Conservation (phyloP, 257 asterid species). For the Dorcoceras hygrometricum region DNA sequence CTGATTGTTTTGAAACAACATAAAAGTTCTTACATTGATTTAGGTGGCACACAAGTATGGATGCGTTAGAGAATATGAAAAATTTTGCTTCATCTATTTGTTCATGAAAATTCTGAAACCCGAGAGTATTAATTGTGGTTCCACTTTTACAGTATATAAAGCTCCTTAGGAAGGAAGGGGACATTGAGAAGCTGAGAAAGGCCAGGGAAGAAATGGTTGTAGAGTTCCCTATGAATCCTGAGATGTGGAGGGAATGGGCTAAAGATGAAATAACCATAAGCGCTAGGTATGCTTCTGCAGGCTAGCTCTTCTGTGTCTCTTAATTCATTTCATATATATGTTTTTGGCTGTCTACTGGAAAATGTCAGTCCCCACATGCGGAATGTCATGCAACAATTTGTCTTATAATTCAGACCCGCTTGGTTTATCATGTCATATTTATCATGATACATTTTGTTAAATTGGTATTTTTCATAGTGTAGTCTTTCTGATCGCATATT, state of each 20-base stretch:
- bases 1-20: background rate
- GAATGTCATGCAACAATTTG: background rate
- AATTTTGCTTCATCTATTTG: conserved; percentile 9
- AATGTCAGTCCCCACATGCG: background rate
- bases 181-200: conserved; percentile 70
- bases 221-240: conserved; percentile 72
- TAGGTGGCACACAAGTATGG: background rate
- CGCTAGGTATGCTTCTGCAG: conserved; percentile 48
- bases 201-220: conserved; percentile 91
- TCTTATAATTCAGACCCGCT: background rate
- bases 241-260: conserved; percentile 96
- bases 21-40: background rate
- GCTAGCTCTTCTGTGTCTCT: conserved; percentile 10
- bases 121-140: conserved; percentile 6
- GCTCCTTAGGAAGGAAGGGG: conserved; percentile 81
- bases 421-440: background rate
- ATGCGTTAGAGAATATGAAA: background rate
- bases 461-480: too few species aligned
- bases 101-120: conserved; percentile 11
- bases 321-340: conserved; percentile 1
- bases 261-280: conserved; percentile 68
- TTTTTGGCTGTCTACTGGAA: conserved; percentile 4
- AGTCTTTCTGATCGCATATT: background rate
- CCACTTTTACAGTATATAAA: conserved; percentile 54
- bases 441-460: background rate